Conservation (phyloP, 331 rosid species). For the Acacia concinna region DNA sequence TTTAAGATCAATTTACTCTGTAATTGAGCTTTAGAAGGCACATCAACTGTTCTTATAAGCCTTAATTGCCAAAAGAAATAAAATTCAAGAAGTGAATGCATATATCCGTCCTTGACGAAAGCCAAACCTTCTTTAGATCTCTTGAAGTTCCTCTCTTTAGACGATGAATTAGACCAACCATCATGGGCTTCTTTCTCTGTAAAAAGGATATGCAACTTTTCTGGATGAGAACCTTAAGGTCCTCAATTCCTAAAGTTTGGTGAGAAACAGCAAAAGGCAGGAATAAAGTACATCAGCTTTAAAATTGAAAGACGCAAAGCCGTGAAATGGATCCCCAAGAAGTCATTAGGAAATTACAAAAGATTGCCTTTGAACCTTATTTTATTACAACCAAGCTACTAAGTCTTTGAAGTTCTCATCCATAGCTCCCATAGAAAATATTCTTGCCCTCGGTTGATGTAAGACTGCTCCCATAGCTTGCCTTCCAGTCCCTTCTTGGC, state of each 20-base stretch:
- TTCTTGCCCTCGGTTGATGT: constrained; percentile 43
- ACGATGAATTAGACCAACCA: constrained; percentile 53
- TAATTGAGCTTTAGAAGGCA: neutral
- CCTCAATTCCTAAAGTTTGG: constrained; percentile 57
- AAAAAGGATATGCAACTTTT: constrained; percentile 35
- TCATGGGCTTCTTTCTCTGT: constrained; percentile 45
- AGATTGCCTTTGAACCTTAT: constrained; percentile 39
- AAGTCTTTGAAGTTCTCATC: constrained; percentile 37
- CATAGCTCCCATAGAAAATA: constrained; percentile 44
- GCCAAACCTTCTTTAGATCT: constrained; percentile 55
- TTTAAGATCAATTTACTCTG: neutral
- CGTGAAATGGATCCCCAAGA: constrained; percentile 21
- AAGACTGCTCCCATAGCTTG: constrained; percentile 39
- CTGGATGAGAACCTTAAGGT: constrained; percentile 40
- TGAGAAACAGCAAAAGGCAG: constrained; percentile 57
- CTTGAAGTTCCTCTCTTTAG: constrained; percentile 45
- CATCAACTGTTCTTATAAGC: neutral
- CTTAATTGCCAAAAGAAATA: constrained; percentile 26
- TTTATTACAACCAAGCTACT: constrained; percentile 35
- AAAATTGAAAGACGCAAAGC: constrained; percentile 22
- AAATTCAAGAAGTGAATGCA: neutral
- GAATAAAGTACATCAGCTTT: constrained; percentile 29
- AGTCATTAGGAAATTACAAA: constrained; percentile 69
- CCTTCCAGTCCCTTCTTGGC: constrained; percentile 41
- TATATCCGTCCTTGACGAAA: neutral